Evolutionary conservation across 345 rosid species (phyloP).

Genomic region (thale cress (Arabidopsis thaliana)): TAIR10.1 NC_003075.7:475001-475500

Average conservation of each 20-base stretch:
- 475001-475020: too few relatives aligned
- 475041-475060: too few relatives aligned
- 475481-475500: constrained; percentile 6
- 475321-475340: not conserved
- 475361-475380: constrained; percentile 35
- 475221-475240: constrained; percentile 23
- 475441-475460: constrained; percentile 28
- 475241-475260: not conserved
- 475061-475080: too few relatives aligned
- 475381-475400: constrained; percentile 1
- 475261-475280: constrained; percentile 1
- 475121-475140: too few relatives aligned
- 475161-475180: too few relatives aligned
- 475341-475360: not conserved
- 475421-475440: constrained; percentile 11
- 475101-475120: too few relatives aligned
- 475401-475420: constrained; percentile 38
- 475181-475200: constrained; percentile 16
- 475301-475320: not conserved
- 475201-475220: constrained; percentile 38
- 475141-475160: too few relatives aligned
- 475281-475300: not conserved
- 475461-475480: constrained; percentile 25
- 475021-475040: too few relatives aligned
- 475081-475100: too few relatives aligned